Base-by-base conservation (phyloP, 352 stramenopile species). In the Globisporangium cederbergense region DNA sequence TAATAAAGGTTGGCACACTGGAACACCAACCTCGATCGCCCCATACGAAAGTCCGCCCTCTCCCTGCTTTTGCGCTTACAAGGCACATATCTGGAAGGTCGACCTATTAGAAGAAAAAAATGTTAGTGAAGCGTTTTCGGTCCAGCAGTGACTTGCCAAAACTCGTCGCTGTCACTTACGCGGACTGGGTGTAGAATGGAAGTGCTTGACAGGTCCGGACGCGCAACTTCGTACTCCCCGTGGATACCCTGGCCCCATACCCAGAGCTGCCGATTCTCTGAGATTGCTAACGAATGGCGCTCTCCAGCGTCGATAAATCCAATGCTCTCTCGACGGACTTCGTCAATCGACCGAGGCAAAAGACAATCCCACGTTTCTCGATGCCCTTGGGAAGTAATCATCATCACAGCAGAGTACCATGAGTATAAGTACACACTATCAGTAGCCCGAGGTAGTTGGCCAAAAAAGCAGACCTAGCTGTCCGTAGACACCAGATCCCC, bases 41-140 rank as follows among this genome's bases (percentile, higher is more conserved):
- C 83, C 86, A 92, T 2, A 88, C 80, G 70, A 91, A 94, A 0
- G 83, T 93, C 42, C 81, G 76, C 9, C 75, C 83, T 63, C 80
- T 74, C 36, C 83, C 83, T 42, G 86, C 83, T 20, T 68, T 67
- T 0, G 77, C 78, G 36, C 77, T 82, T 22, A 91, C 68, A 22
- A 94, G 59, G 18, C 80, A 74, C 16, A 91, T 71, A 14, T 73
- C 68, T 2, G 74, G 70, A 2, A 91, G 47, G 13, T 76, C 61
- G 30, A 90, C 76, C 82, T 91, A 28, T 28, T 1, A 36, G 10
- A 18, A 52, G 25, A 28, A 47, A 45, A 25, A 51, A 20, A 49
- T 7, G 38, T 36, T 4, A 14, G 36, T 14, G 9, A 14, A 60
- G 6, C 42, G 49, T 25, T 53, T 34, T 5, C 30, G 14, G 2